Evolutionary conservation across 1,284 basidiomycete species (phyloP), one percentile per base, ranked within the genome.

Genomic region (Ganoderma lucidum): DNA sequence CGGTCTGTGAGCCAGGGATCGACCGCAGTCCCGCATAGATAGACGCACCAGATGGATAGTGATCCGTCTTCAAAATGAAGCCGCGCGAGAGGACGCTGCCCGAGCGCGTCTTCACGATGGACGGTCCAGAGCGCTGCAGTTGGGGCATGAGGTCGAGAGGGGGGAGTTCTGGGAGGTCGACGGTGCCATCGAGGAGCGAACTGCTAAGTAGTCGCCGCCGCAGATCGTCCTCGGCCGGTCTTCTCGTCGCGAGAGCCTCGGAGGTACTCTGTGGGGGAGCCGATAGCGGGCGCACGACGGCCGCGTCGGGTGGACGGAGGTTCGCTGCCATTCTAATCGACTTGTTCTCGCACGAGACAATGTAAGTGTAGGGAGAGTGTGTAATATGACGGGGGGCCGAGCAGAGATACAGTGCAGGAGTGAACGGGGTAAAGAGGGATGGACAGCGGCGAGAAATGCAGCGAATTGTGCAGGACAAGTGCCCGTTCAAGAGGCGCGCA

Each of bases 31-130:
- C 15, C 15, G 6, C 17, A 44, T 2, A 42, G 30, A 41, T 77
- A 69, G 90, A n/a, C 66, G 61, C 65, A 71, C 93, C 93, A 73
- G 93, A 93, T 44, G 96, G 95, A 81, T 96, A 96, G 78, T 95
- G 89, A 81, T 97, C 95, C 28, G 96, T 97, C 85, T 98, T 98
- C 73, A 98, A 83, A 69, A 98, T 96, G 78, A 96, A 95, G 0
- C 94, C 96, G 76, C 97, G 84, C 19, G 92, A 93, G 23, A 99
- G 84, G 12, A 99, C 96, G 75, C 94, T 96, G 35, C 96, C 96
- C 2, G 88, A 85, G 63, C 96, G 86, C 15, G 93, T 93, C 81
- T 97, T 97, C 69, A 99, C 96, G 23, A 97, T 88, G 1, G 90
- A 89, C 0, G 89, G 83, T 62, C 86, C 90, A 45, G 91, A 89